A percentile compares a stretch with the other conserved stretches of the same genome.
Evolutionary conservation across 2,329 filamentous ascomycete species (phyloP).

Genomic region (Orbilia brochopaga): DNA sequence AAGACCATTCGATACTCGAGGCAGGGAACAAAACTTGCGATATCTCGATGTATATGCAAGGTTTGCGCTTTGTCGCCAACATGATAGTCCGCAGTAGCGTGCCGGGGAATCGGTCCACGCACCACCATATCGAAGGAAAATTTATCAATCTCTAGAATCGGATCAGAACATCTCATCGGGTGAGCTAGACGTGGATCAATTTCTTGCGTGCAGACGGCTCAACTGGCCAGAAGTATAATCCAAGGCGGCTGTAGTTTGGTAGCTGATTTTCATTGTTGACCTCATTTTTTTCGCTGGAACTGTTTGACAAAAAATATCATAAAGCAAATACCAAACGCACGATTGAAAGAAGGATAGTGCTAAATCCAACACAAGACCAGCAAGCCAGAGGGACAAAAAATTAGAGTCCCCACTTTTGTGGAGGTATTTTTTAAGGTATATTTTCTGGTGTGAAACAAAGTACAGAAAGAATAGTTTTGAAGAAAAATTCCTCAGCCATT

Average conservation of each 20-base stretch:
- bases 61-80: conserved; percentile 7
- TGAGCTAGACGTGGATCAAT: background rate
- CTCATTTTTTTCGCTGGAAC: background rate
- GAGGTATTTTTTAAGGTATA: background rate
- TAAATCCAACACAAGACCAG: background rate
- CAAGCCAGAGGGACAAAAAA: background rate
- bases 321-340: conserved; percentile 6
- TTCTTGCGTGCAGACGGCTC: background rate
- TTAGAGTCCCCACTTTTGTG: background rate
- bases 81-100: conserved; percentile 37
- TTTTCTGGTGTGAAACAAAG: background rate
- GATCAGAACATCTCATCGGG: conserved; percentile 5
- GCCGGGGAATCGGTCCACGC: conserved; percentile 45
- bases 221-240: background rate
- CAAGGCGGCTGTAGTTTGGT: background rate
- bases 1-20: conserved; percentile 5
- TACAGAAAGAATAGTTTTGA: background rate
- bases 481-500: conserved; percentile 12
- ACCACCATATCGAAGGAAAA: background rate
- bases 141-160: background rate
- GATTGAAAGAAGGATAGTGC: background rate
- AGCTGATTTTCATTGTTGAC: conserved; percentile 5
- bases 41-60: conserved; percentile 37
- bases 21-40: conserved; percentile 22
- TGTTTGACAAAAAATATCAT: background rate